Conservation (phyloP, 192 early-diverging fungal species). For the Umbelopsis ramanniana region DNA sequence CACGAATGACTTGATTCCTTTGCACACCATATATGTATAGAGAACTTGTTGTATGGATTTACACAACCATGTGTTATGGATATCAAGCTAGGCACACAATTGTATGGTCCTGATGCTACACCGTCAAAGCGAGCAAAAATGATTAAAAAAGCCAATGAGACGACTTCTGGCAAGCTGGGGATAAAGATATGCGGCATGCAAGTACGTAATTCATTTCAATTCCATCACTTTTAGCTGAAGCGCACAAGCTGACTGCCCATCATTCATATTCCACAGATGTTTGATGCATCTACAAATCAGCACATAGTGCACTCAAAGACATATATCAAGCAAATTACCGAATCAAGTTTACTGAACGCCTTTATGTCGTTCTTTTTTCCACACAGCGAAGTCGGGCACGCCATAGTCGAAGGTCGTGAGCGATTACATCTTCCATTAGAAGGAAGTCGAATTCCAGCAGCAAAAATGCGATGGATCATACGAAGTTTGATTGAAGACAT, state of each 20-base stretch:
- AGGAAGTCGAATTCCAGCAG: slow-evolving; percentile 42
- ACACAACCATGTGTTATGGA: slow-evolving; percentile 81
- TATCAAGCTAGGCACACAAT: slow-evolving; percentile 82
- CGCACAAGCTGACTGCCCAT: background rate
- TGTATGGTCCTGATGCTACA: slow-evolving; percentile 75
- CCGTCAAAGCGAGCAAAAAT: slow-evolving; percentile 74
- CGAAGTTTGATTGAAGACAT: slow-evolving; percentile 64
- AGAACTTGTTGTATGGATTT: slow-evolving; percentile 76
- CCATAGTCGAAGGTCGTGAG: background rate
- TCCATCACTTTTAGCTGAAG: background rate
- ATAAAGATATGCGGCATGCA: slow-evolving; percentile 76
- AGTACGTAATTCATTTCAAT: slow-evolving; percentile 38
- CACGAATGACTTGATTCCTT: slow-evolving; percentile 18
- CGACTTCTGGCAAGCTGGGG: slow-evolving; percentile 71
- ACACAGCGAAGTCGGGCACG: background rate
- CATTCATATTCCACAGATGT: slow-evolving; percentile 47
- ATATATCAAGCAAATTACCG: slow-evolving; percentile 59
- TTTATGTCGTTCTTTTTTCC: slow-evolving; percentile 66
- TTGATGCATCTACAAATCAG: slow-evolving; percentile 42
- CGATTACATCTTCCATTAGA: background rate
- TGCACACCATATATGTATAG: slow-evolving; percentile 66
- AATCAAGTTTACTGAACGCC: slow-evolving; percentile 58
- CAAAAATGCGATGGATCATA: slow-evolving; percentile 59
- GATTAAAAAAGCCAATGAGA: slow-evolving; percentile 61
- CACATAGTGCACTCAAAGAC: slow-evolving; percentile 52